Percentiles rank a stretch among this genome's conserved stretches.
Conservation (phyloP, 1,139 yeast species). For the Zygosaccharomyces pseudobailii region DNA sequence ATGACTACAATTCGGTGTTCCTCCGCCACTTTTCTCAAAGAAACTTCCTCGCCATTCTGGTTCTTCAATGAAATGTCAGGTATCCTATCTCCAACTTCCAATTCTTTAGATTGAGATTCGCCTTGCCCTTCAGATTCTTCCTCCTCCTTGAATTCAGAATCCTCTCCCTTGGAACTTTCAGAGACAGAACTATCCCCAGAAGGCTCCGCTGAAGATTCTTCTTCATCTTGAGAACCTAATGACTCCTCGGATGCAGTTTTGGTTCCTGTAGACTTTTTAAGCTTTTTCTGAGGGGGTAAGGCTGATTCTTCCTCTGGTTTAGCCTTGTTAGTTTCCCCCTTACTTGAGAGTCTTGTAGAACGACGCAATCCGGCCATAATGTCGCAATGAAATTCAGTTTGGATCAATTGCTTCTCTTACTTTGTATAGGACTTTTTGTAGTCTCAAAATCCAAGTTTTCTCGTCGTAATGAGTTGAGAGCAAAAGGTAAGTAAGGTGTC, state of each 20-base stretch:
- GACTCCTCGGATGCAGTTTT: background rate
- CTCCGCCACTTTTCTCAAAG: slow-evolving; percentile 45
- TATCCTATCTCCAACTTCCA: slow-evolving; percentile 52
- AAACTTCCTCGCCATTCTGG: slow-evolving; percentile 61
- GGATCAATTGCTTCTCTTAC: background rate
- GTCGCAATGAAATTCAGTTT: background rate
- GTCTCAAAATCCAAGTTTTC: background rate
- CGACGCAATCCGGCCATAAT: slow-evolving; percentile 53
- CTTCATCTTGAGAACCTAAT: slow-evolving; percentile 1
- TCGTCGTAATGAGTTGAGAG: background rate
- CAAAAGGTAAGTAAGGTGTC: background rate
- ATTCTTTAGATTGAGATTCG: slow-evolving; percentile 13
- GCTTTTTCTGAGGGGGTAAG: slow-evolving; percentile 1
- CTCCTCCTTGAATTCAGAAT: slow-evolving; percentile 5
- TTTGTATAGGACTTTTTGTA: background rate
- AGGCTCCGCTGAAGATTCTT: background rate
- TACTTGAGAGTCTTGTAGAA: slow-evolving; percentile 42
- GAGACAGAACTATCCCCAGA: background rate
- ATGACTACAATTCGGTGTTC: slow-evolving; percentile 52
- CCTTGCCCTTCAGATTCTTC: background rate
- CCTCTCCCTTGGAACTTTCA: slow-evolving; percentile 19
- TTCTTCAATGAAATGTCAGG: slow-evolving; percentile 62
- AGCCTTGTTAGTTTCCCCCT: slow-evolving; percentile 12
- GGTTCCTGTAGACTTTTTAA: background rate
- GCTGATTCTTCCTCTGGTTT: slow-evolving; percentile 3